Evolutionary conservation across 108 stramenopile genomes (phyloP).

Genomic region (Cyclotella baltica): DNA sequence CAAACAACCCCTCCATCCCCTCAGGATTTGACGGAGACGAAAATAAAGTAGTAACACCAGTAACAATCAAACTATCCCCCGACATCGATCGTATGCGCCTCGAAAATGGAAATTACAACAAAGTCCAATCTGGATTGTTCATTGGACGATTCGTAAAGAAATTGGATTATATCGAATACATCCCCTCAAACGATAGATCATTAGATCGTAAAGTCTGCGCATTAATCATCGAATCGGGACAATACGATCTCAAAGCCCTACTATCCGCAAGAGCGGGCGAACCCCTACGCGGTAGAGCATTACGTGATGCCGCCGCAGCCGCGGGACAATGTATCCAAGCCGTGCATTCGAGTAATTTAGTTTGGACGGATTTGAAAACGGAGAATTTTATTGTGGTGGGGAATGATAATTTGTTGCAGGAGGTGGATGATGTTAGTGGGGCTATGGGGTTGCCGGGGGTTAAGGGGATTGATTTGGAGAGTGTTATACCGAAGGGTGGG

Average conservation of each 20-base stretch:
- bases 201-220: conserved; percentile 46
- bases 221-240: conserved; percentile 65
- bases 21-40: conserved; percentile 42
- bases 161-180: conserved; percentile 40
- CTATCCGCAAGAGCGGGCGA: conserved; percentile 39
- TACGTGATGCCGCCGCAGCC: conserved; percentile 60
- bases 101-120: conserved; percentile 59
- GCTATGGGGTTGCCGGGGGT: conserved; percentile 49
- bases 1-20: conserved; percentile 39
- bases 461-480: conserved; percentile 62
- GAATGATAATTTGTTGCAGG: conserved; percentile 37
- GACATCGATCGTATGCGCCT: conserved; percentile 47
- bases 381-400: conserved; percentile 66
- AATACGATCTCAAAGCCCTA: conserved; percentile 61
- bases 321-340: conserved; percentile 66
- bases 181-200: conserved; percentile 36
- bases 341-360: conserved; percentile 60
- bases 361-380: conserved; percentile 76
- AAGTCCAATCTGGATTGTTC: conserved; percentile 50
- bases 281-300: conserved; percentile 56
- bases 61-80: conserved; percentile 51
- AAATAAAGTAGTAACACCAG: conserved; percentile 33
- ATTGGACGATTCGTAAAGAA: conserved; percentile 56
- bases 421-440: conserved; percentile 48
- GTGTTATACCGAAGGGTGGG: conserved; percentile 44